A percentile compares a stretch with the other conserved stretches of the same genome.
phyloP scores from a whole-genome alignment of 345 rosid species.

The Acer yangbiense region DNA sequence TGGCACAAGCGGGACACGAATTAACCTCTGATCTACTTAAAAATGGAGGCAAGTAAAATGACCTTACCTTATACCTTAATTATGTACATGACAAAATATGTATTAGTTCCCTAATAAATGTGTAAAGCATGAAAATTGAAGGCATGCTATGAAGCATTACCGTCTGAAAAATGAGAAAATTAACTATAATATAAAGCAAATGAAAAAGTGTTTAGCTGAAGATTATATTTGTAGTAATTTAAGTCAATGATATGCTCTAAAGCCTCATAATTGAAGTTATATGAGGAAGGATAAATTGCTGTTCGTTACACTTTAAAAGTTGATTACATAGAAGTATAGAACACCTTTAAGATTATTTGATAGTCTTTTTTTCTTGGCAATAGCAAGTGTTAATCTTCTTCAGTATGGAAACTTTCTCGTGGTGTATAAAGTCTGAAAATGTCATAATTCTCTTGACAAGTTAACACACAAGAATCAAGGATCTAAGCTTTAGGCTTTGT shows the following conservation, averaged over 20 bases:
- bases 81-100: neutral
- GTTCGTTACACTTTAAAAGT: too few relatives aligned
- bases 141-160: neutral
- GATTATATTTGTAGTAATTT: neutral
- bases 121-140: neutral
- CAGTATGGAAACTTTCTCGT: neutral
- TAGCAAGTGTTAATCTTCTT: neutral
- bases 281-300: neutral
- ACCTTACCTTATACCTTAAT: neutral
- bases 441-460: neutral
- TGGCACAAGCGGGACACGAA: conserved; percentile 81
- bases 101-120: neutral
- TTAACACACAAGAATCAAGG: neutral
- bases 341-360: too few relatives aligned
- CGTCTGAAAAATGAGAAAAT: neutral
- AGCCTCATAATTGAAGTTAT: neutral
- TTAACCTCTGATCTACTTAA: conserved; percentile 57
- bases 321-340: too few relatives aligned
- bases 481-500: neutral
- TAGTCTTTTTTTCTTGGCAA: too few relatives aligned
- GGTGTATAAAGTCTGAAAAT: neutral
- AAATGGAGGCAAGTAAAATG: conserved; percentile 43
- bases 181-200: neutral
- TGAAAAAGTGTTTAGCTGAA: neutral
- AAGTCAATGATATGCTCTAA: neutral